Base-by-base conservation (phyloP, 2,329 filamentous ascomycete genomes). In the Fusarium buharicum region DNA sequence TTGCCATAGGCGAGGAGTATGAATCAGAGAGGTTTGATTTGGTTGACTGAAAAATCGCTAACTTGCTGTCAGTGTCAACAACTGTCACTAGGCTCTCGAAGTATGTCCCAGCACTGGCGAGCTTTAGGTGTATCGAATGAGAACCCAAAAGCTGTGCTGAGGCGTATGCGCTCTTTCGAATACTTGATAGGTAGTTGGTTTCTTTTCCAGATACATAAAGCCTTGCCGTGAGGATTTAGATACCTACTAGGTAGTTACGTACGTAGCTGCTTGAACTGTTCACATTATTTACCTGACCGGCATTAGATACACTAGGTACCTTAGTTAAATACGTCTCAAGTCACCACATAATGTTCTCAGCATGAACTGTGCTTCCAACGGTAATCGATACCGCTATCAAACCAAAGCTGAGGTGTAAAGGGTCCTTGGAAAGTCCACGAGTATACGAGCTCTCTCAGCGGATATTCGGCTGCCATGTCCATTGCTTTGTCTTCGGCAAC, bases 361-460 rank as follows among this genome's bases (percentile, higher is more conserved):
- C 39, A 53, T 16, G 57, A 62, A 8, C 30, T 49, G 14, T 54
- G 46, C 30, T 58, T 72, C 74, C 76, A 79, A 41, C 73, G 70
- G 52, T 77, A 79, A 51, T 81, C 79, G 36, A 80, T 70, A 2
- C 79, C 77, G 16, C 79, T 75, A 56, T 81, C 79, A 40, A 79
- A 79, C 46, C 78, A 78, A 18, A 81, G 72, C 48, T 80, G 76
- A 12, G 79, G 77, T 2, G 78, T 81, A 22, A 81, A 79, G 0
- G 79, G 79, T 3, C 77, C 78, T 4, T 73, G 73, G 53, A 79
- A 79, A 31, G 67, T 70, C 72, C 72, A 74, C 3, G 70, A 49
- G 34, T 66, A 67, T 18, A 76, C 28, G 9, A 74, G 43, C 10
- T 70, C 74, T 24, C 62, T 59, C 34, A 62, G 62, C 24, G 65